These are phyloP conservation scores for Pythium utonaiense DNA, from an alignment of 352 stramenopile genomes.

Conservation along the genomic window DNA sequence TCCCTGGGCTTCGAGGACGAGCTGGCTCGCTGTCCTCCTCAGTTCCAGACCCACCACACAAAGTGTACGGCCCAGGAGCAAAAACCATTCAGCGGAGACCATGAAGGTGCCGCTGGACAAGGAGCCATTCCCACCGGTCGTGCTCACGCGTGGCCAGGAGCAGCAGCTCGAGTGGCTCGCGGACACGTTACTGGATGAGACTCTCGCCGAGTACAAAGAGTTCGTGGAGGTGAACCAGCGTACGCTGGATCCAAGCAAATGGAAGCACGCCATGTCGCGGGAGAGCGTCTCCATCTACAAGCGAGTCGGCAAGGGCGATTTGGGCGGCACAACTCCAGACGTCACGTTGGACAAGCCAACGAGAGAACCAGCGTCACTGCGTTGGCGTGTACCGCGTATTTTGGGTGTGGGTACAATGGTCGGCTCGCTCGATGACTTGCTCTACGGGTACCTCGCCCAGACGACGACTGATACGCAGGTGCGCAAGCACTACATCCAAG, in stretches of 20 bases:
- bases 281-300: neutral
- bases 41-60: too few relatives aligned
- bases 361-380: neutral
- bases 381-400: neutral
- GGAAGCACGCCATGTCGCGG: conserved; percentile 1
- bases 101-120: neutral
- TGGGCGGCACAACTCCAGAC: neutral
- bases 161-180: neutral
- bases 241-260: neutral
- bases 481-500: neutral
- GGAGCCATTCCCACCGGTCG: neutral
- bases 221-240: neutral
- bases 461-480: neutral
- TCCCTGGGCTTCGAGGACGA: too few relatives aligned
- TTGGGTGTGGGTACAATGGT: neutral
- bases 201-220: neutral
- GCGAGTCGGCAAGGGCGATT: neutral
- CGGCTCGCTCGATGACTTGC: neutral
- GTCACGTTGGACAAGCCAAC: neutral
- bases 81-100: neutral
- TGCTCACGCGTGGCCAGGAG: neutral
- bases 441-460: neutral
- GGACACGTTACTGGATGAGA: neutral
- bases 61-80: too few relatives aligned
- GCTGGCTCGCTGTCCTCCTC: too few relatives aligned